phyloP scores from a whole-genome alignment of 2,329 filamentous ascomycete genomes.

The Dryadomyces quercivorus region DNA sequence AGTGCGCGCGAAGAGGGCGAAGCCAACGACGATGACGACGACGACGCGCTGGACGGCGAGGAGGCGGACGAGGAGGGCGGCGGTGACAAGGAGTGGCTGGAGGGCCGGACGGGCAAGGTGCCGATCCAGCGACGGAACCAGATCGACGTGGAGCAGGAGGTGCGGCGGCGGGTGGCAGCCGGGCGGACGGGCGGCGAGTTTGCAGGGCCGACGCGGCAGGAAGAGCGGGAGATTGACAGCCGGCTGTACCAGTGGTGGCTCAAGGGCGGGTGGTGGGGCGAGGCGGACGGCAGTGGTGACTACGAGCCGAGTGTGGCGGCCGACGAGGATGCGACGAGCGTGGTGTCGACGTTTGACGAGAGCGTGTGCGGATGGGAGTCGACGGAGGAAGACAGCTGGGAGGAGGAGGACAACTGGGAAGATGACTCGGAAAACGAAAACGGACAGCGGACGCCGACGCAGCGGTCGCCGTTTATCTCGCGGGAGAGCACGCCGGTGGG shows the following conservation, averaged over 20 bases:
- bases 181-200: slow-evolving; percentile 14
- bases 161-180: slow-evolving; percentile 44
- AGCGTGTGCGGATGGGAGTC: slow-evolving; percentile 19
- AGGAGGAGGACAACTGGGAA: slow-evolving; percentile 27
- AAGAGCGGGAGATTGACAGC: slow-evolving; percentile 58
- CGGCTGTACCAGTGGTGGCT: slow-evolving; percentile 80
- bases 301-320: slow-evolving; percentile 51
- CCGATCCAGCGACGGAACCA: slow-evolving; percentile 31
- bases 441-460: slow-evolving; percentile 51
- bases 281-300: slow-evolving; percentile 67
- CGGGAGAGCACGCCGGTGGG: slow-evolving; percentile 44
- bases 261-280: slow-evolving; percentile 72
- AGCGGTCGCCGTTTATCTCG: slow-evolving; percentile 14
- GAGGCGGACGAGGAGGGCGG: slow-evolving; percentile 4
- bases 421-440: slow-evolving; percentile 34
- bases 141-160: slow-evolving; percentile 65
- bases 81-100: slow-evolving; percentile 16
- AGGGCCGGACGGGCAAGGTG: slow-evolving; percentile 19
- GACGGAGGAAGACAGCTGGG: slow-evolving; percentile 32
- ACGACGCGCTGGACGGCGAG: slow-evolving; percentile 7
- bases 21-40: slow-evolving; percentile 7
- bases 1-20: slow-evolving; percentile 14
- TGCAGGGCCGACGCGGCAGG: slow-evolving; percentile 9
- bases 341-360: slow-evolving; percentile 49
- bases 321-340: slow-evolving; percentile 66